Base-by-base conservation (phyloP, 495 filamentous ascomycete genomes). In the Aspergillus bridgeri region DNA sequence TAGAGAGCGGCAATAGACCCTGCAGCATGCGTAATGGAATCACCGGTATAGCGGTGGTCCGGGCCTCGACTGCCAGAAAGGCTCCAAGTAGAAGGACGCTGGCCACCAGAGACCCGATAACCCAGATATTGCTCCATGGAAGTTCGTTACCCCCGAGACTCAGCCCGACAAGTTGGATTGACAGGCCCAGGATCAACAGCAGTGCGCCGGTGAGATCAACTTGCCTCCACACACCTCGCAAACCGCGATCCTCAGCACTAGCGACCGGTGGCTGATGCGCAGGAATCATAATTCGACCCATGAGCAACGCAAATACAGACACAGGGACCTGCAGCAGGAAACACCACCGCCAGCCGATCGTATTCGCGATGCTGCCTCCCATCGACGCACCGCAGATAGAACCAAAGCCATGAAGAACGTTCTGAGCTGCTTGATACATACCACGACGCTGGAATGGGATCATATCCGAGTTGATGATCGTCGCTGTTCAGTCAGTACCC, bases 281-380 rank as follows among this genome's bases (percentile, higher is more conserved):
- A 38, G 79, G 73, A 47, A 86, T 73, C 3, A 83, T 82, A 38
- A 82, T 58, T 15, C 76, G 75, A 0, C 84, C 84, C 15, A 82
- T 69, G 15, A 81, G 23, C 2, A 86, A 72, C 5, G 81, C 84
- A 43, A 79, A 70, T 2, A 77, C 48, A 0, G 82, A 82, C 3
- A 87, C 68, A 0, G 80, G 80, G 0, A 78, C 74, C 53, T 82
- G 80, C 19, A 70, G 48, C 17, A 75, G 23, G 25, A 73, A 69
- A 25, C 61, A 84, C 86, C 86, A 89, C 53, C 86, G 77, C 86
- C 86, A 89, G 29, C 86, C 85, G 23, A 89, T 78, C 0, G 79
- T 78, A 54, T 89, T 84, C 0, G 85, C 83, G 8, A 89, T 79
- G 23, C 75, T 80, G 1, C 87, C 87, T 3, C 87, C 87, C 1